Base-by-base conservation (phyloP, 2,329 filamentous ascomycete genomes). In the Trichoderma atroviride region DNA sequence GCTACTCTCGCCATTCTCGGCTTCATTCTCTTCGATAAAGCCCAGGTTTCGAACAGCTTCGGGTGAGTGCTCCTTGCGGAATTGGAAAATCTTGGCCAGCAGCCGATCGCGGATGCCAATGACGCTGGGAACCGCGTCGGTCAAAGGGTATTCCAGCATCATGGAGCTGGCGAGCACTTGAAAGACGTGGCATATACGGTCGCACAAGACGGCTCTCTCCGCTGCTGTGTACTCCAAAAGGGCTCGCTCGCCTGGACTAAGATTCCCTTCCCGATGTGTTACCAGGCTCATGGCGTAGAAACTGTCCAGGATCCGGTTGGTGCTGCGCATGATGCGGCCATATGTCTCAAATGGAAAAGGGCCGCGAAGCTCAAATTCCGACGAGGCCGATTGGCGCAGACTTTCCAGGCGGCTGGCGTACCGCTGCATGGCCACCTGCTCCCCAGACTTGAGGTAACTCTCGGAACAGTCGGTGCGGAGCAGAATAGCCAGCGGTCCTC, bases 251-350 rank as follows among this genome's bases (percentile, higher is more conserved):
- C 94, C 93, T 35, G 89, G 86, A 5, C 89, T 92, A 1, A 92
- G 86, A 58, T 87, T 87, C 4, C 90, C 83, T 69, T 94, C 91
- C 74, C 93, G 94, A 76, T 91, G 85, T 55, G 96, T 93, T 70
- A 96, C 89, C 11, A 96, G 88, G 73, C 94, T 96, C 92, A 97
- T 96, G 69, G 93, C 92, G 76, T 97, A 93, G 77, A 97, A 97
- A 29, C 92, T 90, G 78, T 97, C 93, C 4, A 97, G 87, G 80
- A 97, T 92, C 58, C 89, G 88, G 71, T 90, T 89, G 0, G 93
- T 96, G 31, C 90, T 89, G 29, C 87, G 86, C 74, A 97, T 84
- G 68, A 97, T 91, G 31, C 88, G 86, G 9, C 86, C 87, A 76
- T 91, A 92, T 27, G 87, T 85, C 53, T 86, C 86, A 70, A 89